Evolutionary conservation across 106 monocot genomes (phyloP).

Genomic region (Platanthera zijinensis): DNA sequence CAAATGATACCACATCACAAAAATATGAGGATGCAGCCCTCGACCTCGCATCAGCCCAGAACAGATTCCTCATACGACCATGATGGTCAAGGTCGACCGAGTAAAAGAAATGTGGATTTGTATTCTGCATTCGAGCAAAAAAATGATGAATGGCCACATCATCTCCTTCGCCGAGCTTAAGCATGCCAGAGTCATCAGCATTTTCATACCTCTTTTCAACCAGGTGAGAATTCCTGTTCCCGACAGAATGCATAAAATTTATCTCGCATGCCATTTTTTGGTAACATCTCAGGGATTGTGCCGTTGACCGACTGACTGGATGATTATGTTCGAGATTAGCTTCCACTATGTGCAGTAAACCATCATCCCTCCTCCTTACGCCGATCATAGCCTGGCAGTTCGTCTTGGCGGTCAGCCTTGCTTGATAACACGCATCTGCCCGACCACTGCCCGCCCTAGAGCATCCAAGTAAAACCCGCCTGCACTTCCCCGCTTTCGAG

Average conservation of each 20-base stretch:
- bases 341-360: slow-evolving; percentile 9
- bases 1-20: slow-evolving; percentile 22
- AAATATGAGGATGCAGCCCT: slow-evolving; percentile 21
- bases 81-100: slow-evolving; percentile 27
- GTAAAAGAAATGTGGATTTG: slow-evolving; percentile 24
- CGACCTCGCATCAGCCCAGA: slow-evolving; percentile 28
- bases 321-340: slow-evolving; percentile 22
- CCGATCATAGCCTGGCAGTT: slow-evolving; percentile 14
- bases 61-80: slow-evolving; percentile 19
- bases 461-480: not conserved
- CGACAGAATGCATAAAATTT: not conserved
- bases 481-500: not conserved
- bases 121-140: slow-evolving; percentile 22
- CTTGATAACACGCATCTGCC: not conserved
- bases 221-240: not conserved
- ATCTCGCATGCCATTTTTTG: not conserved
- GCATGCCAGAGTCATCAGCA: not conserved
- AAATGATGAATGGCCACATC: slow-evolving; percentile 16
- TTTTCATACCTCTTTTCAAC: not conserved
- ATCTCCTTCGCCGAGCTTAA: slow-evolving; percentile 15
- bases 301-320: slow-evolving; percentile 3
- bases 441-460: slow-evolving; percentile 1
- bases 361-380: slow-evolving; percentile 8
- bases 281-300: not conserved
- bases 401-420: slow-evolving; percentile 8